Percentiles rank a stretch among this genome's conserved stretches.
Evolutionary conservation across 768 basidiomycete genomes (phyloP).

Genomic region (Lactifluus pinguis): DNA sequence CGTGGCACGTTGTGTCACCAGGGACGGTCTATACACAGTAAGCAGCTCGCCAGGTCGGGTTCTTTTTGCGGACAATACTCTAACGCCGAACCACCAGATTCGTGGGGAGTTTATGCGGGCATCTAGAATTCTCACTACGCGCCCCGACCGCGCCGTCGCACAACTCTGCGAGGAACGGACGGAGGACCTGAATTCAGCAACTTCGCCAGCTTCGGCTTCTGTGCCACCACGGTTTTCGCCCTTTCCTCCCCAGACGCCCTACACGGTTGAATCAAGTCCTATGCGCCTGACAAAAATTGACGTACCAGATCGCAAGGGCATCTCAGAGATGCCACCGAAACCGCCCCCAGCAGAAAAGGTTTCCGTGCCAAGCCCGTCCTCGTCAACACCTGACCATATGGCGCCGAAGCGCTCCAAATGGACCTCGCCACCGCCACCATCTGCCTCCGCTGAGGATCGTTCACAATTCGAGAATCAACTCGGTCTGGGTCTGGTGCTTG

Average conservation of each 20-base stretch:
- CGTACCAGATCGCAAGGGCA: constrained; percentile 30
- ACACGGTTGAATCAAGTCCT: constrained; percentile 55
- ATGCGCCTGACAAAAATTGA: constrained; percentile 38
- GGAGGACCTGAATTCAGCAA: constrained; percentile 47
- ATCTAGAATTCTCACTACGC: constrained; percentile 68
- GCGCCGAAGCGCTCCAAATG: constrained; percentile 71
- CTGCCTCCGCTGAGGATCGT: constrained; percentile 59
- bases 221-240: constrained; percentile 37
- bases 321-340: constrained; percentile 42
- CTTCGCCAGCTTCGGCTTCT: constrained; percentile 35
- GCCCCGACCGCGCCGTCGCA: constrained; percentile 77
- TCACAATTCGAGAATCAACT: constrained; percentile 60
- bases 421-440: constrained; percentile 79
- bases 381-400: constrained; percentile 48
- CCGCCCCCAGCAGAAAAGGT: constrained; percentile 17
- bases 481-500: constrained; percentile 55
- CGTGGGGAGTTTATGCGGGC: constrained; percentile 99
- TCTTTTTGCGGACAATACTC: not conserved
- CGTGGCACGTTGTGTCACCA: constrained; percentile 92
- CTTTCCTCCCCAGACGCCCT: constrained; percentile 59
- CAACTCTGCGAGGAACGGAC: constrained; percentile 89
- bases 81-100: constrained; percentile 47
- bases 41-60: constrained; percentile 20
- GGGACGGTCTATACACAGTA: constrained; percentile 92
- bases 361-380: constrained; percentile 9